Evolutionary conservation across 805 yeast genomes (phyloP), one percentile per base, ranked within the genome.

Genomic region (Yamadazyma akitaensis): DNA sequence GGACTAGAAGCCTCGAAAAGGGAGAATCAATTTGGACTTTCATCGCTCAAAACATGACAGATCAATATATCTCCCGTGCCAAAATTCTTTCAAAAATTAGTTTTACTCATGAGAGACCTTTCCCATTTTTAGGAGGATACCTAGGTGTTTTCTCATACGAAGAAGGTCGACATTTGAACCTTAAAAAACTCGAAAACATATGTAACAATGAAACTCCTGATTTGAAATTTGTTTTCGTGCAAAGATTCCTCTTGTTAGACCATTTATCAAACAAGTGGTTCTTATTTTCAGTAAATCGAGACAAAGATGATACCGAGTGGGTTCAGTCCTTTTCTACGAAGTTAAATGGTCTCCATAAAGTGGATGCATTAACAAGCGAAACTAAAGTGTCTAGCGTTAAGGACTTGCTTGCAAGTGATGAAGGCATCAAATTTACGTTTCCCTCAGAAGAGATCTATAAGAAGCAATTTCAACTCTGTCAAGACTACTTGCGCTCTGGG

Each of bases 91-190:
- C 47, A 5, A 45, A 51, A 16, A 43, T 60, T 3, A 53, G 56
- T 2, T 38, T 47, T 8, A 36, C 50, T 17, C 60, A 57, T 32
- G 24, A 50, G 2, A 54, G 69, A 7, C 65, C 68, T 0, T 67
- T 88, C 16, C 96, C 96, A 1, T 94, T 94, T 57, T 68, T 81
- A 47, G 98, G 99, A n/a, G 99, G 99, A 0, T 73, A 88, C 28
- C 70, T 91, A 45, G 99, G 99, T 4, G 72, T 85, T 36, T 63
- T 94, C 10, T 85, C 96, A 0, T 94, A 94, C 60, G 99, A 92
- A 61, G 92, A 87, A 66, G 96, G 96, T 0, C 76, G 77, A 21
- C 74, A 72, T 49, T 54, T 78, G 8, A 48, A 61, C 2, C 33
- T 61, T 6, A 56, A 64, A 5, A 61, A 63, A 2, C 53, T 76